Conservation (phyloP, 2,329 filamentous ascomycete species). For the Curvularia hawaiiensis region DNA sequence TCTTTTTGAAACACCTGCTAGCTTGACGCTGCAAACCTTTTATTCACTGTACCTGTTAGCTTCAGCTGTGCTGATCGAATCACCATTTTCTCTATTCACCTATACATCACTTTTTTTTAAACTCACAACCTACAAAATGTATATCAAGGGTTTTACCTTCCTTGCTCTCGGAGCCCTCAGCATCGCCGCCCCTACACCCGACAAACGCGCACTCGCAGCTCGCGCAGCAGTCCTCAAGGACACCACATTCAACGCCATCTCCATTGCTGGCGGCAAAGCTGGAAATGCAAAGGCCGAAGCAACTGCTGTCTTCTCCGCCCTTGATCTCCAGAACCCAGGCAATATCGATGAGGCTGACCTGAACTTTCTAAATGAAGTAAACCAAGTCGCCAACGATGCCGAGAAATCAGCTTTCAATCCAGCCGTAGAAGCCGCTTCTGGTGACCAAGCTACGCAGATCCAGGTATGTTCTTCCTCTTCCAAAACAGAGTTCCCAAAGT, state of each 20-base stretch:
- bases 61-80: constrained; percentile 36
- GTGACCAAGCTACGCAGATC: constrained; percentile 52
- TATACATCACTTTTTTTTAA: constrained; percentile 1
- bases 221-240: constrained; percentile 35
- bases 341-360: constrained; percentile 56
- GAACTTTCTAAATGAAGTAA: constrained; percentile 58
- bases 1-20: constrained; percentile 15
- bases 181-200: constrained; percentile 27
- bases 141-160: constrained; percentile 34
- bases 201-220: constrained; percentile 14
- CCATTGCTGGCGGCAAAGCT: constrained; percentile 57
- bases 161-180: constrained; percentile 36
- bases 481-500: neutral
- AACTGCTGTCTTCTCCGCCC: constrained; percentile 60
- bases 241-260: constrained; percentile 50
- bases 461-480: constrained; percentile 19
- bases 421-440: constrained; percentile 56
- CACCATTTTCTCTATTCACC: constrained; percentile 3
- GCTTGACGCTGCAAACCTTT: constrained; percentile 39
- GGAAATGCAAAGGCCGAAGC: constrained; percentile 62
- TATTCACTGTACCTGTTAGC: constrained; percentile 12
- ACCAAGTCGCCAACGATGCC: constrained; percentile 60
- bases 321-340: constrained; percentile 53
- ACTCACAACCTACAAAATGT: constrained; percentile 29
- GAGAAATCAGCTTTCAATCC: constrained; percentile 61